Evolutionary conservation across 2,329 filamentous ascomycete genomes (phyloP), one percentile per base, ranked within the genome.

Genomic region (Diaporthe helianthi): DNA sequence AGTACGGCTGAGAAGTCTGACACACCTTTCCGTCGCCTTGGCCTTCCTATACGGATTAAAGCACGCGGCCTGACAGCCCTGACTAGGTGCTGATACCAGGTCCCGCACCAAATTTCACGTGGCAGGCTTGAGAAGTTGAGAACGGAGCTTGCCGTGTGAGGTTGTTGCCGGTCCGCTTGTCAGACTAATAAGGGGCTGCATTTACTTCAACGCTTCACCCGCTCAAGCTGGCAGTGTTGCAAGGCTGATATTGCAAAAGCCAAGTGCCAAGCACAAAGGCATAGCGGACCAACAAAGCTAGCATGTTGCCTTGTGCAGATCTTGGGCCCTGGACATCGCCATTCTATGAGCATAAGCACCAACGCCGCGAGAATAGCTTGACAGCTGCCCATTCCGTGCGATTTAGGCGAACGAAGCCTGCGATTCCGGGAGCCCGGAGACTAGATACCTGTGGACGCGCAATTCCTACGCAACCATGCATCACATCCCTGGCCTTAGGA

Each of bases 321-420:
- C 58, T 24, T 19, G 29, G n/a, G 44, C 41, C 58, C 58, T 63
- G 36, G 19, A 63, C 41, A 49, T 63, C 58, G 29, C 36, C 41
- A 63, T 49, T 49, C 41, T 47, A 44, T 58, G 49, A 65, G 63
- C 46, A 66, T 55, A 66, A 31, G 64, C 51, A 66, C 51, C 26
- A 55, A 47, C 38, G 38, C 64, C 38, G 31, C 51, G 36, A n/a
- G 51, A 26, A 38, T 52, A 49, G 15, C 26, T 53, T 66, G 51
- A 47, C 36, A 47, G 64, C 52, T 58, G 65, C 65, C 49, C 15
- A 29, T 41, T 29, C 31, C 29, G 13, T 22, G 19, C 36, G n/a
- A 47, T 26, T 31, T 17, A 33, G 41, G 22, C 65, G 64, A 24
- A 3, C 22, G 19, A 49, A 26, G 65, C 65, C 54, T 22, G 26